phyloP scores from a whole-genome alignment of 257 asterid species.

The Thymus quinquecostatus region DNA sequence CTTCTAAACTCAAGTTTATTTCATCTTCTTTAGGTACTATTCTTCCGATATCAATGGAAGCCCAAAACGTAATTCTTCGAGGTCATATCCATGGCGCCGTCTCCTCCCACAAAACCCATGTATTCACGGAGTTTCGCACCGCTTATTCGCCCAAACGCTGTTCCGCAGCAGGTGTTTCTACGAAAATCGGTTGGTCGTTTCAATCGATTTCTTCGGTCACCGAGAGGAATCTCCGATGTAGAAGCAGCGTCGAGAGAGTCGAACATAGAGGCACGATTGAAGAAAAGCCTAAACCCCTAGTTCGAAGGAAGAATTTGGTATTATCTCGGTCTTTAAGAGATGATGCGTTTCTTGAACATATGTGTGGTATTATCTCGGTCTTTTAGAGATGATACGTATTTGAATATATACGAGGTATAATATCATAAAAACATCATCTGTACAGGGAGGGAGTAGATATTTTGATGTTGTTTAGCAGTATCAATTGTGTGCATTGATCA shows the following conservation, averaged over 20 bases:
- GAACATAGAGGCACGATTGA: slow-evolving; percentile 28
- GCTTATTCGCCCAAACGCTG: neutral
- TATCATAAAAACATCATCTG: no score
- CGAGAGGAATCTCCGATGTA: slow-evolving; percentile 28
- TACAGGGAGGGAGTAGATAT: no score
- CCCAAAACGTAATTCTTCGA: slow-evolving; percentile 37
- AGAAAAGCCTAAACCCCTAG: slow-evolving; percentile 31
- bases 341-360: no score
- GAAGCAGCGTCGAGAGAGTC: slow-evolving; percentile 31
- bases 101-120: slow-evolving; percentile 30
- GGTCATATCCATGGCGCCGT: slow-evolving; percentile 28
- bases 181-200: no score
- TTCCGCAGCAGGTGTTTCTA: no score
- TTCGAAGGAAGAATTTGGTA: slow-evolving; percentile 66
- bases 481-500: no score
- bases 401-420: no score
- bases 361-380: no score
- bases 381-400: no score
- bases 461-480: no score
- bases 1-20: neutral
- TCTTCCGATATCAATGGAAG: slow-evolving; percentile 34
- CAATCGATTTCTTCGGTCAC: slow-evolving; percentile 25
- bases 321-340: no score
- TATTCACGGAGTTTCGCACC: neutral
- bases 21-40: slow-evolving; percentile 5